Base-by-base conservation (phyloP, 495 filamentous ascomycete species). In the Articulospora tetracladia region DNA sequence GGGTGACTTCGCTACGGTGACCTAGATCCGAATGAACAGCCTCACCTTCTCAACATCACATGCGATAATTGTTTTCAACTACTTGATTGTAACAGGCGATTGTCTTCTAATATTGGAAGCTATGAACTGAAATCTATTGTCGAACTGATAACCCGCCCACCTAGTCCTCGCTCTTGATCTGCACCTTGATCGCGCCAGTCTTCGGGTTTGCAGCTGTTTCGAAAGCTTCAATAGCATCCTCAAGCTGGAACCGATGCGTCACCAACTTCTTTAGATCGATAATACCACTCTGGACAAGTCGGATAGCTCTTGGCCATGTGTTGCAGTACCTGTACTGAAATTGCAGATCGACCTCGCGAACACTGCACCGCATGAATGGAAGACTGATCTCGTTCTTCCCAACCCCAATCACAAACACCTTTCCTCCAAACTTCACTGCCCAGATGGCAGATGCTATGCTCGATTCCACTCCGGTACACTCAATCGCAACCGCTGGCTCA, bases 321-420 rank as follows among this genome's bases (percentile, higher is more conserved):
- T 97, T 98, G 76, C 79, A 81, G 77, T 97, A 97, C 55, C 93
- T 84, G 76, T 98, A 97, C 79, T 97, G 93, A 75, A 96, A 95
- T 76, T 93, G 89, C 57, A 98, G 74, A 72, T 97, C 93, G 66
- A 98, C 86, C 76, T 98, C 93, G 67, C 90, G 82, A 15, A 91
- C 93, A 68, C 88, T 92, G 28, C 90, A 78, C 63, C 91, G 80
- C 91, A 96, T 96, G 74, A 96, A 97, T 36, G 92, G 92, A 62
- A 96, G 87, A 69, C 84, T 88, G 80, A 96, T 92, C 82, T 96
- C 91, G 68, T 91, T 91, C 85, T 89, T 94, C 62, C 92, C 92
- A 1, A 96, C 92, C 25, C 92, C 92, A 64, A 94, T 92, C 48
- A 96, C 86, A 67, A 96, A 96, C 32, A 97, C 92, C 77, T 93